phyloP scores from a whole-genome alignment of 305 asterid genomes.

The Rubia balearica region DNA sequence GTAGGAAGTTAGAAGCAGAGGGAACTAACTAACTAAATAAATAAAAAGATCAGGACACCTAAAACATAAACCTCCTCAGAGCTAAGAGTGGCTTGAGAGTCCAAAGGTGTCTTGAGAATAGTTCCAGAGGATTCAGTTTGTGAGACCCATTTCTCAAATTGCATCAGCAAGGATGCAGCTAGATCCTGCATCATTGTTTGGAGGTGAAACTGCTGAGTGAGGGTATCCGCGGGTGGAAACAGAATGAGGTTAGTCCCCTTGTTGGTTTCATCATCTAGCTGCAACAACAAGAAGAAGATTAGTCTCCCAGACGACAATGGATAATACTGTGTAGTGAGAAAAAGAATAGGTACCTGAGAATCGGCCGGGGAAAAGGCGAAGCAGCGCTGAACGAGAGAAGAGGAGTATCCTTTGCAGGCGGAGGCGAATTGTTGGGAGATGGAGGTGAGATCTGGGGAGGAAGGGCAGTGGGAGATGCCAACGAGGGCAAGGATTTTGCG shows the following conservation, averaged over 20 bases:
- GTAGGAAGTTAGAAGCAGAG: slow-evolving; percentile 8
- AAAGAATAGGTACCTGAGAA: slow-evolving; percentile 46
- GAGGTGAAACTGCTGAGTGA: slow-evolving; percentile 86
- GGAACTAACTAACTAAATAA: not conserved
- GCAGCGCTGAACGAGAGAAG: slow-evolving; percentile 79
- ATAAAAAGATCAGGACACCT: slow-evolving; percentile 64
- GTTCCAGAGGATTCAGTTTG: slow-evolving; percentile 93
- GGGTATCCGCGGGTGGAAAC: slow-evolving; percentile 94
- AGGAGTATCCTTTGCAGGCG: slow-evolving; percentile 64
- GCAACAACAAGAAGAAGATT: slow-evolving; percentile 16
- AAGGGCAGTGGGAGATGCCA: slow-evolving; percentile 84
- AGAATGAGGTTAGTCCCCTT: slow-evolving; percentile 72
- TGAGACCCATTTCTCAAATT: slow-evolving; percentile 94
- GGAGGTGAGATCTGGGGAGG: slow-evolving; percentile 72
- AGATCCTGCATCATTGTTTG: slow-evolving; percentile 98
- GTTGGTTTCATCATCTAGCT: slow-evolving; percentile 78
- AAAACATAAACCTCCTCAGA: slow-evolving; percentile 98
- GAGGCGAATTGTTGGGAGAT: slow-evolving; percentile 49
- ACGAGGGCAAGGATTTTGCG: slow-evolving; percentile 80
- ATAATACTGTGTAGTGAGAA: no score
- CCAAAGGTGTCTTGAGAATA: slow-evolving; percentile 91
- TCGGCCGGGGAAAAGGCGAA: slow-evolving; percentile 92
- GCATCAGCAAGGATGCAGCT: slow-evolving; percentile 90
- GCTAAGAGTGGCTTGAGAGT: slow-evolving; percentile 98
- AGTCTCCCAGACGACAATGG: not conserved